phyloP scores from a whole-genome alignment of 2,329 filamentous ascomycete species.

The Paradendryphiella salina region DNA sequence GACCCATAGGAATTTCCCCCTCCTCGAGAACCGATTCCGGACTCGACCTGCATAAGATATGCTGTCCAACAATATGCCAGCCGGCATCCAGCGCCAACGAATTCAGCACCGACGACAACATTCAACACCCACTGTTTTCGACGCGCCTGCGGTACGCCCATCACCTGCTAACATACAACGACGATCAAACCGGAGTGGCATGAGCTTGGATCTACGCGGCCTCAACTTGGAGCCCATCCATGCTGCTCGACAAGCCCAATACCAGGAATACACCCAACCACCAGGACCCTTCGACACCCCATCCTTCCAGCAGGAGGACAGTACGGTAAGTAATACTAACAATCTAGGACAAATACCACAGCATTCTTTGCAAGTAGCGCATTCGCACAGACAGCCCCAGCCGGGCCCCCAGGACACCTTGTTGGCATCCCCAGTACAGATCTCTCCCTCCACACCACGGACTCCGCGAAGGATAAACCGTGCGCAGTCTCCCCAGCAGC shows the following conservation, averaged over 20 bases:
- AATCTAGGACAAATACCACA: conserved; percentile 63
- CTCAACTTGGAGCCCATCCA: conserved; percentile 55
- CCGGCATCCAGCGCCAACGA: conserved; percentile 72
- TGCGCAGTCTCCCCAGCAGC: conserved; percentile 40
- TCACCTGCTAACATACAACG: conserved; percentile 63
- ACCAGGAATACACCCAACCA: conserved; percentile 48
- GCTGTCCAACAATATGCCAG: conserved; percentile 73
- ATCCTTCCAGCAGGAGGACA: conserved; percentile 54
- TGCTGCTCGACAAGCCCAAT: conserved; percentile 39
- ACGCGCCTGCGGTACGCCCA: conserved; percentile 70
- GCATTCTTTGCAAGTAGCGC: conserved; percentile 86
- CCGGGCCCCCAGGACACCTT: conserved; percentile 62
- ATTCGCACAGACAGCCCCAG: conserved; percentile 82
- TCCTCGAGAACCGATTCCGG: conserved; percentile 58
- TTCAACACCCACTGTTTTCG: conserved; percentile 79
- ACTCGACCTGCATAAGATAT: conserved; percentile 73
- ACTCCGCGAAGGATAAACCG: conserved; percentile 41
- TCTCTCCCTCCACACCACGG: conserved; percentile 41
- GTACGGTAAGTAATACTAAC: conserved; percentile 62
- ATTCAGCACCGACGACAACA: conserved; percentile 83
- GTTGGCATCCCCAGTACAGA: conserved; percentile 46
- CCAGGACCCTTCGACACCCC: conserved; percentile 33
- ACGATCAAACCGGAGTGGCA: conserved; percentile 72
- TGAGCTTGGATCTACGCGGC: conserved; percentile 75
- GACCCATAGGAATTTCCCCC: conserved; percentile 43